Conservation (phyloP, 75 land plant genomes). For the Sequoiadendron giganteum region DNA sequence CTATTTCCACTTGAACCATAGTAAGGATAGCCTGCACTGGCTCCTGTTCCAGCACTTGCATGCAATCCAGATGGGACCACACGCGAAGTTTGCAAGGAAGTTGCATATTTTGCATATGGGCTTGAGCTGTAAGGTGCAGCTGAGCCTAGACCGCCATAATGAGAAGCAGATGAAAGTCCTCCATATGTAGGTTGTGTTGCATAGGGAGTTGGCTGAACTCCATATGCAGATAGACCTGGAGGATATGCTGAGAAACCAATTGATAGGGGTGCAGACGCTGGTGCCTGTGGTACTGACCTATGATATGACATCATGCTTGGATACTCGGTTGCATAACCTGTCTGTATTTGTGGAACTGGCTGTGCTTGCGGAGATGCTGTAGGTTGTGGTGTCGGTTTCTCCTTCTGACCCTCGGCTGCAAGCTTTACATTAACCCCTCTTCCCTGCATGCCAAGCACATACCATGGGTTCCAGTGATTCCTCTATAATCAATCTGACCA, state of each 20-base stretch:
- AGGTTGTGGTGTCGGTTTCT: slow-evolving; percentile 28
- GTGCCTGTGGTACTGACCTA: slow-evolving; percentile 28
- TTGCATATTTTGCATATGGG: slow-evolving; percentile 35
- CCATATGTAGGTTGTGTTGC: slow-evolving; percentile 28
- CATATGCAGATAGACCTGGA: slow-evolving; percentile 22
- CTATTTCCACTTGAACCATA: slow-evolving; percentile 10
- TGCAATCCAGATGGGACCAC: slow-evolving; percentile 15
- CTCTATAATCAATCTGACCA: not conserved
- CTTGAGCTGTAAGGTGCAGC: slow-evolving; percentile 18
- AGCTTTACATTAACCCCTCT: slow-evolving; percentile 68
- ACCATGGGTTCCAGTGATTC: not conserved
- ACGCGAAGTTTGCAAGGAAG: not conserved
- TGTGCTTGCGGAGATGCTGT: slow-evolving; percentile 13
- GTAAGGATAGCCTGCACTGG: not conserved
- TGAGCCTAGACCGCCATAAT: slow-evolving; percentile 24
- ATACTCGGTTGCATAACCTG: slow-evolving; percentile 25
- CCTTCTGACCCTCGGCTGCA: slow-evolving; percentile 68
- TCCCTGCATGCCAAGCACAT: slow-evolving; percentile 43
- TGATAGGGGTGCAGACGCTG: slow-evolving; percentile 30
- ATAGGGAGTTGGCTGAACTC: slow-evolving; percentile 15
- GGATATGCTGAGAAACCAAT: slow-evolving; percentile 38
- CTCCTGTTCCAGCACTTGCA: slow-evolving; percentile 5
- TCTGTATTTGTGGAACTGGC: slow-evolving; percentile 23
- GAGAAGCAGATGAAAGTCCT: slow-evolving; percentile 19
- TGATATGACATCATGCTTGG: slow-evolving; percentile 25